Percentiles rank a stretch among this genome's conserved stretches.
These are phyloP conservation scores for Fragilariopsis cylindrus DNA, from an alignment of 108 stramenopile species.

Conservation along the genomic window DNA sequence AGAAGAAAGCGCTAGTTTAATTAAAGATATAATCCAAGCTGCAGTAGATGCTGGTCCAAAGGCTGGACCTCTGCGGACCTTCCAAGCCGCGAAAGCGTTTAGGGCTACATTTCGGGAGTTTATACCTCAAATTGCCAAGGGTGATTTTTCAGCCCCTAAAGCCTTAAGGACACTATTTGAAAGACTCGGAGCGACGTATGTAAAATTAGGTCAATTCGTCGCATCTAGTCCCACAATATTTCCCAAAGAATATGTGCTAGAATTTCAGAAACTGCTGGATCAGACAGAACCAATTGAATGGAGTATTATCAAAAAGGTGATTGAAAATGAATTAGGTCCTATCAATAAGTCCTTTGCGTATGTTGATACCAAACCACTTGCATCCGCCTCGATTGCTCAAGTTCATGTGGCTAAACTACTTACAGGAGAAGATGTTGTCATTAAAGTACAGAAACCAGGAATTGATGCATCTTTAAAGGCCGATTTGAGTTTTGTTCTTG, in stretches of 20 bases:
- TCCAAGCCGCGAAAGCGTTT: slow-evolving; percentile 80
- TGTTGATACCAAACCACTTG: slow-evolving; percentile 82
- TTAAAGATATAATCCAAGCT: slow-evolving; percentile 73
- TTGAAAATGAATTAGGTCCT: slow-evolving; percentile 85
- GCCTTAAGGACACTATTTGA: slow-evolving; percentile 87
- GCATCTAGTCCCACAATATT: slow-evolving; percentile 94
- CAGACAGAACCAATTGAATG: slow-evolving; percentile 84
- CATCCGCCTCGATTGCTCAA: slow-evolving; percentile 92
- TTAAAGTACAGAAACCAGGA: slow-evolving; percentile 95
- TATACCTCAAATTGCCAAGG: slow-evolving; percentile 43
- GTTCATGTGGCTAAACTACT: slow-evolving; percentile 87
- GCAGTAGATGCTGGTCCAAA: slow-evolving; percentile 77
- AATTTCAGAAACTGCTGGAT: slow-evolving; percentile 96
- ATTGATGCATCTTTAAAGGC: slow-evolving; percentile 90
- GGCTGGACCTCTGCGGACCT: slow-evolving; percentile 74
- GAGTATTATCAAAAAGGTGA: slow-evolving; percentile 74
- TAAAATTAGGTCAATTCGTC: slow-evolving; percentile 96
- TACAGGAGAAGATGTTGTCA: slow-evolving; percentile 91
- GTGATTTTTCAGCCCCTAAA: slow-evolving; percentile 60
- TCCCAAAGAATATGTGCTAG: slow-evolving; percentile 90
- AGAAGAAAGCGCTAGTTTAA: slow-evolving; percentile 61
- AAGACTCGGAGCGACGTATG: slow-evolving; percentile 92
- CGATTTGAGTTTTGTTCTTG: slow-evolving; percentile 92
- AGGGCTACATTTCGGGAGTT: slow-evolving; percentile 75
- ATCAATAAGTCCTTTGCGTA: slow-evolving; percentile 64